Evolutionary conservation across 495 filamentous ascomycete genomes (phyloP).

Genomic region (Neurospora sp.): DNA sequence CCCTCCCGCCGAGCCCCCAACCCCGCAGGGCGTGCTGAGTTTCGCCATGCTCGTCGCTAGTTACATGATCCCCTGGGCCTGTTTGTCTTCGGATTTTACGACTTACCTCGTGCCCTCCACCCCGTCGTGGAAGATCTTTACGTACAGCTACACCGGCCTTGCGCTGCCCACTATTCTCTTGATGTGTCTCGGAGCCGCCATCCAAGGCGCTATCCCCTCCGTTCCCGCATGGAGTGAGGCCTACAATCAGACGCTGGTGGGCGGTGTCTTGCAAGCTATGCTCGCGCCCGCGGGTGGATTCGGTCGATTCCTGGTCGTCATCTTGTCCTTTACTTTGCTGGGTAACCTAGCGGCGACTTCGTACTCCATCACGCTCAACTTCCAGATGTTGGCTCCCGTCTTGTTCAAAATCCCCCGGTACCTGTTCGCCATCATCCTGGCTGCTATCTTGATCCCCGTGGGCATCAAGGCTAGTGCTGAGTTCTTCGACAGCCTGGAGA

Average conservation of each 20-base stretch:
- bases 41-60: slow-evolving; percentile 35
- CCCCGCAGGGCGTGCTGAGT: slow-evolving; percentile 21
- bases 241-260: slow-evolving; percentile 36
- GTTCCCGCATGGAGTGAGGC: slow-evolving; percentile 34
- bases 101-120: slow-evolving; percentile 38
- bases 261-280: slow-evolving; percentile 47
- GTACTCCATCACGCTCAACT: slow-evolving; percentile 46
- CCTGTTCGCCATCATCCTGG: slow-evolving; percentile 39
- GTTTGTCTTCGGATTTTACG: slow-evolving; percentile 37
- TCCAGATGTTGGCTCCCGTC: slow-evolving; percentile 42
- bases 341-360: slow-evolving; percentile 41
- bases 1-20: slow-evolving; percentile 14
- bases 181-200: slow-evolving; percentile 46
- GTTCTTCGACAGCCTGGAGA: slow-evolving; percentile 43
- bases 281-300: slow-evolving; percentile 41
- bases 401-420: slow-evolving; percentile 41
- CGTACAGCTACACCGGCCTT: slow-evolving; percentile 38
- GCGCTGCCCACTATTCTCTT: slow-evolving; percentile 37
- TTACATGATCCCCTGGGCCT: slow-evolving; percentile 38
- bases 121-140: slow-evolving; percentile 34
- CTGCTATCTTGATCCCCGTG: slow-evolving; percentile 42
- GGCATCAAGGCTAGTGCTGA: slow-evolving; percentile 34
- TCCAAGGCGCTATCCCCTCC: slow-evolving; percentile 34
- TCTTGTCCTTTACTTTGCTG: slow-evolving; percentile 42
- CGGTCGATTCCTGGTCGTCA: slow-evolving; percentile 45